phyloP scores from a whole-genome alignment of 352 stramenopile genomes.

The Pythium folliculosum region DNA sequence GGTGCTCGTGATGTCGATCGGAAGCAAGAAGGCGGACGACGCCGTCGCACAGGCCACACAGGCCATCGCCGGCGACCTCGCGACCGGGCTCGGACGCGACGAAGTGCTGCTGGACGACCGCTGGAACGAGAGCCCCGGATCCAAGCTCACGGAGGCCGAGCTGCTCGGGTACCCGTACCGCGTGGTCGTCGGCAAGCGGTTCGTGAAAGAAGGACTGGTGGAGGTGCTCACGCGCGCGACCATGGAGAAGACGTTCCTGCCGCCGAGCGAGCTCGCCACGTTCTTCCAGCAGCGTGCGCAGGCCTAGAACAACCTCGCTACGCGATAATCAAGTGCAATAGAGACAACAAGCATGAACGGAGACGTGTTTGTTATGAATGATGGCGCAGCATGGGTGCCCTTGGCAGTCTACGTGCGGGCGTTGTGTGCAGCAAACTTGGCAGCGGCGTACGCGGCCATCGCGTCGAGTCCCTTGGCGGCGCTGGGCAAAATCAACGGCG shows the following conservation, averaged over 20 bases:
- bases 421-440: conserved; percentile 5
- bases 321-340: neutral
- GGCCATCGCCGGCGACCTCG: conserved; percentile 56
- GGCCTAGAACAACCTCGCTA: neutral
- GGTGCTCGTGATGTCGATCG: conserved; percentile 76
- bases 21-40: conserved; percentile 57
- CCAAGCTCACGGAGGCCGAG: conserved; percentile 84
- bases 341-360: neutral
- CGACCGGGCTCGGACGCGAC: conserved; percentile 33
- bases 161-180: conserved; percentile 86
- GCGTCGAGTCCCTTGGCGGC: conserved; percentile 25
- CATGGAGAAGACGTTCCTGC: conserved; percentile 64
- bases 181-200: conserved; percentile 83
- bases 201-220: conserved; percentile 70
- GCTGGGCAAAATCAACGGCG: conserved; percentile 21
- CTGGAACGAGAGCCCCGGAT: conserved; percentile 77
- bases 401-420: too few relatives aligned
- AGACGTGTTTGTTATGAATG: too few relatives aligned
- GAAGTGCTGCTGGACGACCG: conserved; percentile 86
- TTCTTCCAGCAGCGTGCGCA: conserved; percentile 36
- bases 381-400: too few relatives aligned
- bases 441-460: conserved; percentile 24
- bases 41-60: conserved; percentile 43
- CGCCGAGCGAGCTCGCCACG: conserved; percentile 37
- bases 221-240: conserved; percentile 72